Percentiles rank a stretch among this genome's conserved stretches.
These are phyloP conservation scores for Hygrophila difformis DNA, from an alignment of 257 asterid species.

Conservation along the genomic window DNA sequence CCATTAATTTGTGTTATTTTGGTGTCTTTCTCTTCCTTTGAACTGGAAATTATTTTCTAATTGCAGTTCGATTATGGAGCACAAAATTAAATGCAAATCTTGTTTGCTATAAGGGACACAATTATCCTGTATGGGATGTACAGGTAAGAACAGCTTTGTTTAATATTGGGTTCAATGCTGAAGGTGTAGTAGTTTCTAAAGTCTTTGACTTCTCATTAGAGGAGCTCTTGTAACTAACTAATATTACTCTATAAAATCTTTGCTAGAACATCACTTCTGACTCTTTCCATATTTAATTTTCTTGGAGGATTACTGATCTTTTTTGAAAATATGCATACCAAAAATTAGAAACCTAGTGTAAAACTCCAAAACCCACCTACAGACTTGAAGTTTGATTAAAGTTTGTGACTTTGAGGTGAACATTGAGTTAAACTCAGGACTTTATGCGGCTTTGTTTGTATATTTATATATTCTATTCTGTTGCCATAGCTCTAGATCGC, in stretches of 20 bases:
- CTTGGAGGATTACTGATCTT: neutral
- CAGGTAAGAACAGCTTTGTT: constrained; percentile 42
- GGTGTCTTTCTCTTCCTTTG: neutral
- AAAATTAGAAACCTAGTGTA: no score
- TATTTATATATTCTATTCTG: no score
- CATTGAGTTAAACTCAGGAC: no score
- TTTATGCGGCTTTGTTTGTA: no score
- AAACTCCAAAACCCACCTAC: no score
- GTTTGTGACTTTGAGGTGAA: no score
- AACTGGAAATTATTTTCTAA: constrained; percentile 6
- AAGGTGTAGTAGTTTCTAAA: neutral
- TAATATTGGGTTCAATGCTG: constrained; percentile 4
- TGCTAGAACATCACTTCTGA: neutral
- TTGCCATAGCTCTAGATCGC: no score
- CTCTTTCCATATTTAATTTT: neutral
- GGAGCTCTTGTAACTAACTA: neutral
- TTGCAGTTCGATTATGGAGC: constrained; percentile 93
- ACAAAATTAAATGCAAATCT: constrained; percentile 83
- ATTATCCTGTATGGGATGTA: constrained; percentile 99
- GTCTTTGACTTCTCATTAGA: no score
- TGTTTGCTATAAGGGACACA: constrained; percentile 98
- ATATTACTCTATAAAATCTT: neutral
- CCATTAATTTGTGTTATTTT: constrained; percentile 6
- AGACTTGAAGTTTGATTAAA: no score
- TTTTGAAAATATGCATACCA: no score